Base-by-base conservation (phyloP, 768 basidiomycete genomes). In the Boletus bicolor region DNA sequence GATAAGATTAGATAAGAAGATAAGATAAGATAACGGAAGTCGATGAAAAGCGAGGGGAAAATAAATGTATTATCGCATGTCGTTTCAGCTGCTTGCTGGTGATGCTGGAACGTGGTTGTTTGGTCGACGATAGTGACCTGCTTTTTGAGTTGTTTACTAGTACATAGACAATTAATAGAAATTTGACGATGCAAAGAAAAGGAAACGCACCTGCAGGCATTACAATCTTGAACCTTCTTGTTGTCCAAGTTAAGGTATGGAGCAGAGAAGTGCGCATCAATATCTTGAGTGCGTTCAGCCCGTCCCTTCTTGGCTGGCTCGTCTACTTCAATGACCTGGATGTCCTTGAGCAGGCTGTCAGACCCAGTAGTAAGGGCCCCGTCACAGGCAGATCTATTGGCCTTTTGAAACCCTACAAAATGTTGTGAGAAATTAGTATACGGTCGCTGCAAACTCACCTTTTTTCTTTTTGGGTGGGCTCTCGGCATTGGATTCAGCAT, bases 21-120 rank as follows among this genome's bases (percentile, higher is more conserved):
- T n/a, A n/a, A n/a, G n/a, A n/a, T n/a, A n/a, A n/a, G n/a, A n/a
- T n/a, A n/a, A n/a, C n/a, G n/a, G n/a, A n/a, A n/a, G n/a, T n/a
- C n/a, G n/a, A n/a, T n/a, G n/a, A n/a, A n/a, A n/a, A n/a, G n/a
- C n/a, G n/a, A n/a, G n/a, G n/a, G n/a, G n/a, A n/a, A n/a, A n/a
- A n/a, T n/a, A n/a, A n/a, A n/a, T n/a, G n/a, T n/a, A n/a, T n/a
- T n/a, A n/a, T n/a, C n/a, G n/a, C n/a, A n/a, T n/a, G n/a, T n/a
- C n/a, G n/a, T n/a, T n/a, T n/a, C n/a, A n/a, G 14, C 26, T 21
- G 49, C n/a, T 51, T 55, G 54, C 49, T 55, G 54, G 44, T 55
- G 49, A 26, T 5, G 7, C 37, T 3, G 36, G 4, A 51, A n/a
- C n/a, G n/a, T n/a, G n/a, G n/a, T n/a, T n/a, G n/a, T n/a, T n/a